Conservation (phyloP, 495 filamentous ascomycete genomes). For the Letharia lupina region DNA sequence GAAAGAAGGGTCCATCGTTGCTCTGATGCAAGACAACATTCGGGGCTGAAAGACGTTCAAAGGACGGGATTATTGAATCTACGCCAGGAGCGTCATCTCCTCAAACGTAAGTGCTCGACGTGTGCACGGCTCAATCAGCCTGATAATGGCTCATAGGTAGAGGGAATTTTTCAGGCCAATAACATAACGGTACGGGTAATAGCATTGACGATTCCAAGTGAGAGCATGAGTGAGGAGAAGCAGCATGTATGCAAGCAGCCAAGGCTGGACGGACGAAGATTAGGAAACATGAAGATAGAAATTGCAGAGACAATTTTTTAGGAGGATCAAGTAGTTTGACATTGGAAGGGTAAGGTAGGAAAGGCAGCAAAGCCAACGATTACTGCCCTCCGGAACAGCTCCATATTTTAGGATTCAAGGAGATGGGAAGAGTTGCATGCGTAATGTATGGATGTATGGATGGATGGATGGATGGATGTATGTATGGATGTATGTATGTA, state of each 20-base stretch:
- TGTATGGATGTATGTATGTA: too few relatives aligned
- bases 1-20: background rate
- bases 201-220: background rate
- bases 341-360: background rate
- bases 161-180: background rate
- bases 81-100: background rate
- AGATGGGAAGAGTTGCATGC: background rate
- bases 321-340: background rate
- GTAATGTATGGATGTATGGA: too few relatives aligned
- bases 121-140: background rate
- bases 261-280: slow-evolving; percentile 9
- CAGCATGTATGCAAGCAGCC: background rate
- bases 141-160: background rate
- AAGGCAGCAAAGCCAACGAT: background rate
- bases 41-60: background rate
- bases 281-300: slow-evolving; percentile 8
- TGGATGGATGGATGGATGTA: too few relatives aligned
- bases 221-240: background rate
- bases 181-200: background rate
- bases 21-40: background rate
- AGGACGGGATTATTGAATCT: slow-evolving; percentile 12
- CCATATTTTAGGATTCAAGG: background rate
- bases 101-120: background rate
- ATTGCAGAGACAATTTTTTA: background rate
- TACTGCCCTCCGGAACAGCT: background rate